phyloP scores from a whole-genome alignment of 1,139 yeast genomes.

The Suhomyces bolitotheri region DNA sequence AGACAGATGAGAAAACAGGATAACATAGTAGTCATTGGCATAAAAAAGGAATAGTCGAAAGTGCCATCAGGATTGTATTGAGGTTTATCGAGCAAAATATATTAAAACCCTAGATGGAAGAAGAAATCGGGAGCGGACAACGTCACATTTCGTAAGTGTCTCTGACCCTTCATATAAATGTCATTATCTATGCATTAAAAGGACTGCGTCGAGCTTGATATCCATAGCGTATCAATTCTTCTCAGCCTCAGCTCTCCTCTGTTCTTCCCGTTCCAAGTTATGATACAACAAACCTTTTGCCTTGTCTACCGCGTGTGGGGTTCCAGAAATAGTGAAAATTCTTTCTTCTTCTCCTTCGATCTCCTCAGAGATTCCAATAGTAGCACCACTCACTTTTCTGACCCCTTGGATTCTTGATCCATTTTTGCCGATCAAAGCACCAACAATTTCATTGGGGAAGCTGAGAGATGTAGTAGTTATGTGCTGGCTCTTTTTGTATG shows the following conservation, averaged over 20 bases:
- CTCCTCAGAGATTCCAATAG: slow-evolving; percentile 75
- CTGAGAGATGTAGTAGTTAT: slow-evolving; percentile 16
- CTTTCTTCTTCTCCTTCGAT: slow-evolving; percentile 67
- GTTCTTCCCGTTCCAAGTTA: slow-evolving; percentile 76
- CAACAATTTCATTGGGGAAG: slow-evolving; percentile 84
- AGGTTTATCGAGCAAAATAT: too few relatives aligned
- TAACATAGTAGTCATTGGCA: too few relatives aligned
- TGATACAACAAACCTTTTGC: slow-evolving; percentile 69
- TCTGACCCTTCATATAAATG: slow-evolving; percentile 6
- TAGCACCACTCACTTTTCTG: slow-evolving; percentile 76
- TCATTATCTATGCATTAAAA: slow-evolving; percentile 9
- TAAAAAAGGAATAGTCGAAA: too few relatives aligned
- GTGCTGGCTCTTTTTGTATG: slow-evolving; percentile 12
- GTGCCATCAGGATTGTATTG: too few relatives aligned
- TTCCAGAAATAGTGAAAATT: slow-evolving; percentile 71
- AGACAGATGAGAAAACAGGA: slow-evolving; percentile 8
- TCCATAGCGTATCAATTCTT: slow-evolving; percentile 2
- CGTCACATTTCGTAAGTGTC: too few relatives aligned
- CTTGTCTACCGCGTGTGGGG: slow-evolving; percentile 62
- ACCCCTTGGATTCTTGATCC: slow-evolving; percentile 88
- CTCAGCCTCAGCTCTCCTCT: slow-evolving; percentile 53
- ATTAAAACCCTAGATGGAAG: too few relatives aligned
- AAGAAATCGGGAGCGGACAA: too few relatives aligned
- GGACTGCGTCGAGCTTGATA: slow-evolving; percentile 1
- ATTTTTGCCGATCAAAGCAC: slow-evolving; percentile 85